These are phyloP conservation scores for Penicillium sp. DNA, from an alignment of 2,329 filamentous ascomycete genomes.

Conservation along the genomic window DNA sequence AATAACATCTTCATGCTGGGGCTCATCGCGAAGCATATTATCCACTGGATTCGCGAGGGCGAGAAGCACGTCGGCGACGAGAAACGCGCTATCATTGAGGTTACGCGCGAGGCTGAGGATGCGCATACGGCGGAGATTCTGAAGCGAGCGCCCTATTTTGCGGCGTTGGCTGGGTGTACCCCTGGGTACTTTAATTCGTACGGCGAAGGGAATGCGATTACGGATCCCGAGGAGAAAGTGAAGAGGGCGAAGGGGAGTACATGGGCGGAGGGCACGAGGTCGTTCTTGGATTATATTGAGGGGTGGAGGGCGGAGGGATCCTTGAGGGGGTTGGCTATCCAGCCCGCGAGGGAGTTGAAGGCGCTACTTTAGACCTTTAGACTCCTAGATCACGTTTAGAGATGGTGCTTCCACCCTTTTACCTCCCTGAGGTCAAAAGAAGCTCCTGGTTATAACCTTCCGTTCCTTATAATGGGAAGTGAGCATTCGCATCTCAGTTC, in stretches of 20 bases:
- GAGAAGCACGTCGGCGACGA: background rate
- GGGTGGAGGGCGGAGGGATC: background rate
- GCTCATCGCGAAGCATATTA: background rate
- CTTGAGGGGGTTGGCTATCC: background rate
- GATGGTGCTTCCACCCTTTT: too few relatives aligned
- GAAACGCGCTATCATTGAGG: background rate
- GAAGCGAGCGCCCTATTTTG: background rate
- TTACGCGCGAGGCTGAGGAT: background rate
- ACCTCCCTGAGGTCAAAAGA: too few relatives aligned
- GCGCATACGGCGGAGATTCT: background rate
- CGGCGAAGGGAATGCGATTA: background rate
- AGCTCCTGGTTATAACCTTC: too few relatives aligned
- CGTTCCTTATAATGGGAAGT: too few relatives aligned
- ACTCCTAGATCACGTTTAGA: too few relatives aligned
- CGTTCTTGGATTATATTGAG: background rate
- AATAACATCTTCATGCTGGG: slow-evolving; percentile 6
- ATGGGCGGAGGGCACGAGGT: background rate
- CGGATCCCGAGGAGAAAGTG: background rate
- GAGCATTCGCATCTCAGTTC: too few relatives aligned
- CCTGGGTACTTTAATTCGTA: slow-evolving; percentile 1
- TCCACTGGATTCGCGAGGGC: background rate
- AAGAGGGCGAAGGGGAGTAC: background rate
- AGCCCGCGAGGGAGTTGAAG: background rate
- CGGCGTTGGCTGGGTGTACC: background rate
- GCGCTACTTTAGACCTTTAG: background rate